Percentiles rank a stretch among this genome's conserved stretches.
phyloP scores from a whole-genome alignment of 2,329 filamentous ascomycete species.

The Macrophomina phaseolina region DNA sequence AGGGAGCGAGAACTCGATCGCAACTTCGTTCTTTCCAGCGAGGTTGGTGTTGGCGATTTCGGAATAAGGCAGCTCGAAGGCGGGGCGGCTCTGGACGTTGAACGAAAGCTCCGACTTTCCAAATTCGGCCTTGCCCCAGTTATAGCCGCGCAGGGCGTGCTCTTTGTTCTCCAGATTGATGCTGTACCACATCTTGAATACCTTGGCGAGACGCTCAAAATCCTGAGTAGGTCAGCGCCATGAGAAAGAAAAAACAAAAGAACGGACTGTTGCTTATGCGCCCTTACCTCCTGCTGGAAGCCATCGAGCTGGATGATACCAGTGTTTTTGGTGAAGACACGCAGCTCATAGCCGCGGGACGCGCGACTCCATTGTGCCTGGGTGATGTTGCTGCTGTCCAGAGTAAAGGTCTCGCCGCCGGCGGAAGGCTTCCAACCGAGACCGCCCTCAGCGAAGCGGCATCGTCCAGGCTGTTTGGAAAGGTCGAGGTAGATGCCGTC shows the following conservation, averaged over 20 bases:
- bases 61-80: constrained; percentile 95
- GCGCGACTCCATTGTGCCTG: constrained; percentile 94
- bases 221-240: constrained; percentile 59
- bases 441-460: constrained; percentile 91
- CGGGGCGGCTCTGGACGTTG: constrained; percentile 94
- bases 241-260: not conserved
- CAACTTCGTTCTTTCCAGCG: constrained; percentile 96
- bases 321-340: constrained; percentile 82
- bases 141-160: constrained; percentile 95
- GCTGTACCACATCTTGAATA: constrained; percentile 99
- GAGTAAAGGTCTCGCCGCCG: constrained; percentile 90
- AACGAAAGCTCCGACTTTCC: constrained; percentile 93
- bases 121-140: constrained; percentile 99
- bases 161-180: constrained; percentile 90
- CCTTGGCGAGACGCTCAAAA: constrained; percentile 85
- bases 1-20: constrained; percentile 87
- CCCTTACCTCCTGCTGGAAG: constrained; percentile 78
- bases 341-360: constrained; percentile 89
- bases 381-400: constrained; percentile 84
- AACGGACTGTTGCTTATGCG: no score
- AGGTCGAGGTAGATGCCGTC: constrained; percentile 97
- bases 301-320: constrained; percentile 93
- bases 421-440: constrained; percentile 92
- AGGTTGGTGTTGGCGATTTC: constrained; percentile 98
- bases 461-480: constrained; percentile 89